Evolutionary conservation across 2,329 filamentous ascomycete genomes (phyloP), one percentile per base, ranked within the genome.

Genomic region (Aspergillus caelatus): DNA sequence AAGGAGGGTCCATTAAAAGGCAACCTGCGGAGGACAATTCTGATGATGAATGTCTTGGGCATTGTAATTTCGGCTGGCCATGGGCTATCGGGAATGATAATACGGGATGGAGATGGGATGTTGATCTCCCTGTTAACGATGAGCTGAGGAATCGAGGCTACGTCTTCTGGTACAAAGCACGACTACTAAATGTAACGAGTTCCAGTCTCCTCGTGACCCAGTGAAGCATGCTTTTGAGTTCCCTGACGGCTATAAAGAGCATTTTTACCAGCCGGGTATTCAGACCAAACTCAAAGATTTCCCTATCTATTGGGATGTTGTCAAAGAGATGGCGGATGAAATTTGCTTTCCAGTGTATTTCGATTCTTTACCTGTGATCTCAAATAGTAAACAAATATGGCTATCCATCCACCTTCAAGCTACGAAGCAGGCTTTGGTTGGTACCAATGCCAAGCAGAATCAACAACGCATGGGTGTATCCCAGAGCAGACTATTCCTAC

Each of bases 221-320:
- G 21, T 45, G 3, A 21, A 21, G 10, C 3, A 45, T 16, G n/a
- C 2, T 7, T 45, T 12, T 45, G n/a, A 21, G 10, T 45, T 45
- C 3, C n/a, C 43, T 45, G 0, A 1, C 0, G 10, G n/a, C 1
- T 23, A 45, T 2, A 9, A 23, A 45, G 14, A 21, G 10, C 1
- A 45, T 45, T 45, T 9, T 23, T 1, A 11, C 0, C 43, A 0
- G 10, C 43, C 43, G 0, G 43, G 43, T 21, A 23, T 45, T 6
- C n/a, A 45, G 11, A 45, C 43, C 10, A 45, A 45, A 1, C 43
- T 45, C 43, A 45, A 45, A 23, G 21, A 23, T 2, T 0, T 14
- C 14, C n/a, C 4, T 45, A 14, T 45, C n/a, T 0, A 0, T 23
- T 0, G n/a, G 43, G 21, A 23, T 21, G n/a, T 23, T 23, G 0